A percentile compares a stretch with the other conserved stretches of the same genome.
Evolutionary conservation across 345 rosid species (phyloP).

Genomic region (Camelina sativa): DNA sequence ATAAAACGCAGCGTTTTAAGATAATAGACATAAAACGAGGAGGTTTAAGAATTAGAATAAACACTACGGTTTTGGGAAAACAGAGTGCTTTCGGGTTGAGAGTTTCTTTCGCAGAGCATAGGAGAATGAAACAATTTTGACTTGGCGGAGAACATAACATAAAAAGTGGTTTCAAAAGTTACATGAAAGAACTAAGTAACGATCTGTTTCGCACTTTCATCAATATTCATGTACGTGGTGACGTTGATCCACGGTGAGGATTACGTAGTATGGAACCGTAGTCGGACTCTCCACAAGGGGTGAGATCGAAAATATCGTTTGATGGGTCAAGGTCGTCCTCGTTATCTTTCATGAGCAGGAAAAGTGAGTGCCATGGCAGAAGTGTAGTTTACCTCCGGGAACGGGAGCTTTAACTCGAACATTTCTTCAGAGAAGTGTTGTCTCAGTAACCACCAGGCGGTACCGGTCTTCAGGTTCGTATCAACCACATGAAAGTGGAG

Average conservation of each 20-base stretch:
- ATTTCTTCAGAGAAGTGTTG: not conserved
- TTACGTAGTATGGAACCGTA: not conserved
- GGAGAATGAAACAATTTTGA: not conserved
- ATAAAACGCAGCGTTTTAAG: not conserved
- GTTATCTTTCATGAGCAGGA: not conserved
- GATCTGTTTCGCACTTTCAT: not conserved
- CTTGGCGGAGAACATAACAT: too few species aligned
- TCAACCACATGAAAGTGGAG: not conserved
- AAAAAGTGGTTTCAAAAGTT: not conserved
- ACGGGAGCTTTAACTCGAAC: slow-evolving; percentile 1
- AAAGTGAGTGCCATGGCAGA: not conserved
- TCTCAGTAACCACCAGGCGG: not conserved
- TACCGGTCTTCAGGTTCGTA: not conserved
- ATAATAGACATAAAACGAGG: not conserved
- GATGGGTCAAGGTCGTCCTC: not conserved
- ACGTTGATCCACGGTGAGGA: not conserved
- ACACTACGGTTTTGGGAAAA: not conserved
- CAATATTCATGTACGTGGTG: not conserved
- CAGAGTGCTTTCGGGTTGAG: too few species aligned
- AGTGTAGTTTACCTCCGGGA: too few species aligned
- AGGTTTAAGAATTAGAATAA: not conserved
- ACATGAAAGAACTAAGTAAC: not conserved
- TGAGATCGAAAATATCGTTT: not conserved
- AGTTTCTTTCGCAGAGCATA: not conserved
- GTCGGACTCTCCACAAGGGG: not conserved